Percentiles rank a stretch among this genome's conserved stretches.
These are phyloP conservation scores for Thermoascus crustaceus DNA, from an alignment of 2,329 filamentous ascomycete genomes.

Conservation along the genomic window DNA sequence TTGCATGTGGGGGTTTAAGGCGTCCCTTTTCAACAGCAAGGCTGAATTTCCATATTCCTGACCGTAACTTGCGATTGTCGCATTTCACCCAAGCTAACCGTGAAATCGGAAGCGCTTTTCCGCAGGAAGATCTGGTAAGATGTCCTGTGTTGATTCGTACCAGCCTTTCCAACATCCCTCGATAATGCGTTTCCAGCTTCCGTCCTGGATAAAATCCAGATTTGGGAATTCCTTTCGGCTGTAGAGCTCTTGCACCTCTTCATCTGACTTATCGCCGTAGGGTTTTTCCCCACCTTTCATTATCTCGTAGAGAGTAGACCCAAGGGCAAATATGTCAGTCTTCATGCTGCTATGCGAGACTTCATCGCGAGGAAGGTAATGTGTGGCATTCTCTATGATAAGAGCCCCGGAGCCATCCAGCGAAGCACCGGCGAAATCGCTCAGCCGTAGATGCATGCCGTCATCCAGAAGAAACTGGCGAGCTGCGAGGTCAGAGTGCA, in stretches of 20 bases:
- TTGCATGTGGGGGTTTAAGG: no score
- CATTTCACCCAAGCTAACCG: no score
- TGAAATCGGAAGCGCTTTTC: background rate
- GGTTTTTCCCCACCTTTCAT: constrained; percentile 1
- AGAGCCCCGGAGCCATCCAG: constrained; percentile 5
- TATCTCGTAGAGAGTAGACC: constrained; percentile 6
- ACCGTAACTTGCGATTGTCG: no score
- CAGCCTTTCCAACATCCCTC: background rate
- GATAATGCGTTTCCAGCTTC: background rate
- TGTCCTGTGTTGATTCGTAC: background rate
- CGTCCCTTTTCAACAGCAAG: no score
- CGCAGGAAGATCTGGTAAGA: background rate
- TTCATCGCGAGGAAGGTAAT: constrained; percentile 7
- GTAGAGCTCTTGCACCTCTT: background rate
- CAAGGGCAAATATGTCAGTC: constrained; percentile 10
- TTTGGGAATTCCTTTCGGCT: background rate
- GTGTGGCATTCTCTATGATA: constrained; percentile 5
- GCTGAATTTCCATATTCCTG: no score
- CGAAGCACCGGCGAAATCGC: constrained; percentile 6
- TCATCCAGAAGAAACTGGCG: constrained; percentile 2
- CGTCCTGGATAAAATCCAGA: background rate
- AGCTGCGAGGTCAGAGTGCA: constrained; percentile 45
- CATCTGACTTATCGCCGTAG: constrained; percentile 2
- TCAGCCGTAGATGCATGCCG: constrained; percentile 2
- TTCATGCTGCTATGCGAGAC: constrained; percentile 8